Evolutionary conservation across 2,329 filamentous ascomycete species (phyloP), one percentile per base, ranked within the genome.

Genomic region (Pestalotiopsis sp.): DNA sequence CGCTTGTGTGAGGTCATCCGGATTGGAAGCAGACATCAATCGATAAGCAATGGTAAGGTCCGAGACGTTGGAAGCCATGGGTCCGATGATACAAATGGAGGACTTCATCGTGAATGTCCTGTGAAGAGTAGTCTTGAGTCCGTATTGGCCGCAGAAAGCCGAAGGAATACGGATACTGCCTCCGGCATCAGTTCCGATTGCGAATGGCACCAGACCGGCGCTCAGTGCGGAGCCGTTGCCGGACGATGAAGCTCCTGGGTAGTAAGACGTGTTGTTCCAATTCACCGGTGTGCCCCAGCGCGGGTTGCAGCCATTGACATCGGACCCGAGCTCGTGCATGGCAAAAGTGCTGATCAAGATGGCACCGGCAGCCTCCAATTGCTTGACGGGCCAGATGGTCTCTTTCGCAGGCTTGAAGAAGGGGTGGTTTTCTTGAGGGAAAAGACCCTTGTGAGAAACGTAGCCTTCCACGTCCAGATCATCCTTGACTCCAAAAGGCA

Each of bases 31-130:
- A 2, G 92, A 87, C 87, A 97, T 94, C 74, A 93, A 78, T 64
- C 93, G 90, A 82, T 96, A 98, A n/a, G 92, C 91, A 66, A 94
- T 85, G 70, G 92, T 91, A 5, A 98, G 87, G 75, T 97, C 95
- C 45, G 90, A 84, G 71, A 92, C 92, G 67, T 87, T 95, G 62
- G 89, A 86, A 17, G 93, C 92, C 75, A 97, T 87, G 7, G 95
- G 94, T 0, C 94, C 93, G 6, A 88, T 84, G 17, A 96, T 91
- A 68, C 84, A 86, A 76, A 89, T 84, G 67, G 84, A 85, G 67
- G 84, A 85, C 74, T 83, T 83, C 78, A 85, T 84, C 69, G 81
- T 84, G 58, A 87, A 87, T 5, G 92, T 87, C 49, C 94, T 90
- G 75, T 91, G 88, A 76, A 96, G 92, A 0, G 89, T 91, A 1